phyloP scores from a whole-genome alignment of 495 filamentous ascomycete genomes.

The Penicillium pancosmium region DNA sequence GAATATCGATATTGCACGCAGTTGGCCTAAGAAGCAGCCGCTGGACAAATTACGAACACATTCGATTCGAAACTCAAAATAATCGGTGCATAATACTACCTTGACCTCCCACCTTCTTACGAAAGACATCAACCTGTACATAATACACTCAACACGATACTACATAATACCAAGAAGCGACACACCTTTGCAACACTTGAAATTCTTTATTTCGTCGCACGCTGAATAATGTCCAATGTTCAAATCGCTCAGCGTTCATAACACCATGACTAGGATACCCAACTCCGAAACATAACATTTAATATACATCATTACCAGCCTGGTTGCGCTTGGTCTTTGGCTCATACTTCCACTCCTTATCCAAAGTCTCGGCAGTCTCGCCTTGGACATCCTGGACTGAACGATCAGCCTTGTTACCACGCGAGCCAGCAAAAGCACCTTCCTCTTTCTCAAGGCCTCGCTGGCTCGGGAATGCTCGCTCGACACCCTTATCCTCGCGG shows the following conservation, averaged over 20 bases:
- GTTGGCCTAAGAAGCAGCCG: constrained; percentile 79
- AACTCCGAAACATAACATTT: constrained; percentile 5
- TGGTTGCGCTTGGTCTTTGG: constrained; percentile 29
- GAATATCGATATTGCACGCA: constrained; percentile 82
- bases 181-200: not conserved
- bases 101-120: not conserved
- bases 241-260: not conserved
- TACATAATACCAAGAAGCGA: not conserved
- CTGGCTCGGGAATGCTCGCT: constrained; percentile 32
- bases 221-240: not conserved
- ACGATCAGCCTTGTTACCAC: constrained; percentile 33
- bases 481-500: constrained; percentile 27
- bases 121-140: constrained; percentile 1
- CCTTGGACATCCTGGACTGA: constrained; percentile 50
- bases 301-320: constrained; percentile 3
- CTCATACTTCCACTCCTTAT: constrained; percentile 46
- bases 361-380: constrained; percentile 49
- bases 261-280: not conserved
- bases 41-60: constrained; percentile 18
- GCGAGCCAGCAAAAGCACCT: constrained; percentile 16
- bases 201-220: not conserved
- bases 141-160: not conserved
- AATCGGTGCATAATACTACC: not conserved
- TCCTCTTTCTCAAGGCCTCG: constrained; percentile 37
- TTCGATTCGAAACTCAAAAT: constrained; percentile 11